Evolutionary conservation across 768 basidiomycete species (phyloP).

Genomic region (Coprinopsis strossmayeri): DNA sequence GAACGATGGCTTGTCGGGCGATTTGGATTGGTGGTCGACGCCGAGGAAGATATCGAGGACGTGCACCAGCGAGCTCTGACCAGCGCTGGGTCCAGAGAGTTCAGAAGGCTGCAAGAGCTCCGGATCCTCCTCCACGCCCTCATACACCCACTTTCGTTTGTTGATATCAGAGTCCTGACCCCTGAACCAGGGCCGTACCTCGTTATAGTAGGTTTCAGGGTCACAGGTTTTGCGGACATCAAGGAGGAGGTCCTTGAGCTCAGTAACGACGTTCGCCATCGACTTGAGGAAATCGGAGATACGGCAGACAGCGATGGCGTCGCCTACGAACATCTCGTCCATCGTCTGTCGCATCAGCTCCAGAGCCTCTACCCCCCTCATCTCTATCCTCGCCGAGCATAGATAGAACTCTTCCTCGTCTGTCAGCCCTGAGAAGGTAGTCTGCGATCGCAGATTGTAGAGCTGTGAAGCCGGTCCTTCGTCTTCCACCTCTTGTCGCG

Average conservation of each 20-base stretch:
- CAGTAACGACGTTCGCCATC: slow-evolving; percentile 60
- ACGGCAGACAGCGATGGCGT: slow-evolving; percentile 59
- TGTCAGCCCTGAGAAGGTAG: slow-evolving; percentile 69
- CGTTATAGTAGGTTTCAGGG: slow-evolving; percentile 69
- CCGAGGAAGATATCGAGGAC: slow-evolving; percentile 72
- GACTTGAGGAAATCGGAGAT: slow-evolving; percentile 58
- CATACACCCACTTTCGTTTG: slow-evolving; percentile 43
- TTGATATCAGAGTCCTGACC: slow-evolving; percentile 55
- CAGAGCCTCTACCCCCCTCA: slow-evolving; percentile 81
- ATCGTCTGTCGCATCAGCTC: slow-evolving; percentile 81
- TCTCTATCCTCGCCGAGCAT: slow-evolving; percentile 82
- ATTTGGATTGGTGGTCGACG: slow-evolving; percentile 43
- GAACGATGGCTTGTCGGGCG: slow-evolving; percentile 36
- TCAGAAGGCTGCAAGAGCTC: slow-evolving; percentile 39
- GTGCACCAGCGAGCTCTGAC: slow-evolving; percentile 77
- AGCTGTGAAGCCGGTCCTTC: slow-evolving; percentile 30
- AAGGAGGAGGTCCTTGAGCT: slow-evolving; percentile 59
- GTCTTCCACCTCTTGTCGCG: slow-evolving; percentile 8
- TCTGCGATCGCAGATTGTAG: slow-evolving; percentile 60
- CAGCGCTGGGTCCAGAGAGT: slow-evolving; percentile 80
- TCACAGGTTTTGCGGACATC: slow-evolving; percentile 68
- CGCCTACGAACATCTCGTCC: slow-evolving; percentile 86
- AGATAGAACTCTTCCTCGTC: slow-evolving; percentile 94
- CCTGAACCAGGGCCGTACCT: slow-evolving; percentile 79
- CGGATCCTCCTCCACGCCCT: slow-evolving; percentile 35